These are phyloP conservation scores for Talaromyces borbonicus DNA, from an alignment of 495 filamentous ascomycete genomes.

Conservation along the genomic window DNA sequence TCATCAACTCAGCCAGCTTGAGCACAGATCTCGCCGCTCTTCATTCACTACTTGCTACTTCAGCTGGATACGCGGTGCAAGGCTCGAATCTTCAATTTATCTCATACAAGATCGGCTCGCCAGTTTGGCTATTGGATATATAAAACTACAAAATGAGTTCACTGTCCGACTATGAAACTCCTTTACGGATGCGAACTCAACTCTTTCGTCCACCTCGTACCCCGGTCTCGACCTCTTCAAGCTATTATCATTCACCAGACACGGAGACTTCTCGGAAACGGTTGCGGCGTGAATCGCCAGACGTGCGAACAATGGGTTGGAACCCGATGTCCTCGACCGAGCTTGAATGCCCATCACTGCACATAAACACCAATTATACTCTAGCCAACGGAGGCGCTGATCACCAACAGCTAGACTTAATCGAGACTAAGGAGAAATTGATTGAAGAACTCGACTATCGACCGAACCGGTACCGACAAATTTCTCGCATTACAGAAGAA, in stretches of 20 bases:
- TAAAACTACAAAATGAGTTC: conserved; percentile 6
- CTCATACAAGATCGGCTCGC: too few relatives aligned
- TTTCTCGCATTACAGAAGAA: conserved; percentile 19
- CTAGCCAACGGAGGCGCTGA: conserved; percentile 58
- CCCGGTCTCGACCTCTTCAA: too few relatives aligned
- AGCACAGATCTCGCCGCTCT: too few relatives aligned
- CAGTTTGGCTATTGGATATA: too few relatives aligned
- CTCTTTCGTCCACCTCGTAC: conserved; percentile 58
- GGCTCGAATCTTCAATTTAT: too few relatives aligned
- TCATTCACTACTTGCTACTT: too few relatives aligned
- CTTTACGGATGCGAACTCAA: conserved; percentile 18
- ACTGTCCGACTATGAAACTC: conserved; percentile 26
- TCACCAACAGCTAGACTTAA: conserved; percentile 10
- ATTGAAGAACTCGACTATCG: conserved; percentile 34
- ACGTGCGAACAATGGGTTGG: conserved; percentile 14
- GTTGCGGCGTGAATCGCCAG: conserved; percentile 23
- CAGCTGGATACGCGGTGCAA: too few relatives aligned
- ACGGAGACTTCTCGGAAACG: conserved; percentile 39
- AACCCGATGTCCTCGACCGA: conserved; percentile 14
- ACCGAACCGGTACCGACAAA: conserved; percentile 36
- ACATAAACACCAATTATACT: conserved; percentile 45
- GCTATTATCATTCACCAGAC: conserved; percentile 46
- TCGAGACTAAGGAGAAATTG: conserved; percentile 24
- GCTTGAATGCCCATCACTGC: conserved; percentile 29
- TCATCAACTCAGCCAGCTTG: too few relatives aligned